phyloP scores from a whole-genome alignment of 148 eudicot genomes.

The Vaccinium corymbosum region DNA sequence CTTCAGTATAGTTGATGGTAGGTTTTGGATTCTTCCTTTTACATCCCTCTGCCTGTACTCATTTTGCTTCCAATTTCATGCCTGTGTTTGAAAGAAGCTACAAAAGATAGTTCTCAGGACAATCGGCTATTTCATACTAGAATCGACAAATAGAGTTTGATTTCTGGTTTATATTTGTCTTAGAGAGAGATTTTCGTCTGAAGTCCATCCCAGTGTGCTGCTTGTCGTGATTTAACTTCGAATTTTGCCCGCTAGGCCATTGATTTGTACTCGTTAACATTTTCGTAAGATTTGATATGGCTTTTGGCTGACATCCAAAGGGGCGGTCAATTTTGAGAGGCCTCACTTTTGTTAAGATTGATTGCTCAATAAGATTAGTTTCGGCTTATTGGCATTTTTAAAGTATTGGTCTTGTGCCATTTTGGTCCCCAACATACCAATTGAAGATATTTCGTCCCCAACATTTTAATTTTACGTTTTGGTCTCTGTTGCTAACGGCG shows the following conservation, averaged over 20 bases:
- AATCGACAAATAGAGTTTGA: slow-evolving; percentile 10
- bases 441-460: no score
- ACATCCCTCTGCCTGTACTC: background rate
- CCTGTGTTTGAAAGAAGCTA: slow-evolving; percentile 6
- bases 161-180: background rate
- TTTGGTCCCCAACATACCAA: no score
- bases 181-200: background rate
- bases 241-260: background rate
- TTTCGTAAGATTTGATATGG: no score
- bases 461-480: no score
- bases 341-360: no score
- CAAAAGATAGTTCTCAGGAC: slow-evolving; percentile 13
- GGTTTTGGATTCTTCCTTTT: slow-evolving; percentile 13
- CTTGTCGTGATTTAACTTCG: background rate
- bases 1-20: slow-evolving; percentile 12
- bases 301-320: no score
- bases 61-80: background rate
- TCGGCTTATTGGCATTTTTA: no score
- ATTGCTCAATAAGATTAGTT: no score
- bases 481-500: no score
- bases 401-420: no score
- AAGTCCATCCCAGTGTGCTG: background rate
- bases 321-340: no score
- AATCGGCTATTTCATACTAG: slow-evolving; percentile 11
- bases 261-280: background rate